phyloP scores from a whole-genome alignment of 305 asterid species.

The Fraxinus nigra region DNA sequence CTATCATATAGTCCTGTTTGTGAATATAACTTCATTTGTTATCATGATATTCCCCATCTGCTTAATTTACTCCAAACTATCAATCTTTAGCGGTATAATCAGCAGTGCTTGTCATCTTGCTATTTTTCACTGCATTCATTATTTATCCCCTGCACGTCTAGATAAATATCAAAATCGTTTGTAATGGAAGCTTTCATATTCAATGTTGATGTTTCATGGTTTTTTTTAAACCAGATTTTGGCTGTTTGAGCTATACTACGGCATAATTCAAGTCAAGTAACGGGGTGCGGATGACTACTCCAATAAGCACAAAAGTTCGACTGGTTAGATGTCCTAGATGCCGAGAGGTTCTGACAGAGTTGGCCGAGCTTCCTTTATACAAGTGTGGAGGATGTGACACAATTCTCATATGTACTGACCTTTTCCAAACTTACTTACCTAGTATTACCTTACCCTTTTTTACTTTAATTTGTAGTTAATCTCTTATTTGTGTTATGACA shows the following conservation, averaged over 20 bases:
- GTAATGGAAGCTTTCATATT: not conserved
- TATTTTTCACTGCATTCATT: not conserved
- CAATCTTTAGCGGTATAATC: not conserved
- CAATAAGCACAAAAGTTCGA: constrained; percentile 50
- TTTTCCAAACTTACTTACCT: not conserved
- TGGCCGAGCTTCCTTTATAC: constrained; percentile 56
- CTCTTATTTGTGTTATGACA: not conserved
- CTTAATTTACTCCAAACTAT: not conserved
- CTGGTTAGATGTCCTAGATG: constrained; percentile 78
- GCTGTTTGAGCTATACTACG: constrained; percentile 23
- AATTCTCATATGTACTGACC: constrained; percentile 58
- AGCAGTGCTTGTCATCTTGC: not conserved
- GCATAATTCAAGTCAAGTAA: constrained; percentile 17
- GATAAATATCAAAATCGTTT: not conserved
- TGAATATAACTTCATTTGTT: not conserved
- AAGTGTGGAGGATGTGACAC: constrained; percentile 85
- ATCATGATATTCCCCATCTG: not conserved
- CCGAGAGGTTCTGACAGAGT: constrained; percentile 56
- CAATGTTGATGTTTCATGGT: constrained; percentile 17
- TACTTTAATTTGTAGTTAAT: not conserved
- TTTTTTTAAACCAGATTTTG: constrained; percentile 22
- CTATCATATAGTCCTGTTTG: not conserved
- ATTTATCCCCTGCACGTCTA: not conserved
- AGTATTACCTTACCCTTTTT: not conserved
- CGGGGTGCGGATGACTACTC: constrained; percentile 42